Evolutionary conservation across 139 green algal genomes (phyloP).

Genomic region (Pleodorina starrii): DNA sequence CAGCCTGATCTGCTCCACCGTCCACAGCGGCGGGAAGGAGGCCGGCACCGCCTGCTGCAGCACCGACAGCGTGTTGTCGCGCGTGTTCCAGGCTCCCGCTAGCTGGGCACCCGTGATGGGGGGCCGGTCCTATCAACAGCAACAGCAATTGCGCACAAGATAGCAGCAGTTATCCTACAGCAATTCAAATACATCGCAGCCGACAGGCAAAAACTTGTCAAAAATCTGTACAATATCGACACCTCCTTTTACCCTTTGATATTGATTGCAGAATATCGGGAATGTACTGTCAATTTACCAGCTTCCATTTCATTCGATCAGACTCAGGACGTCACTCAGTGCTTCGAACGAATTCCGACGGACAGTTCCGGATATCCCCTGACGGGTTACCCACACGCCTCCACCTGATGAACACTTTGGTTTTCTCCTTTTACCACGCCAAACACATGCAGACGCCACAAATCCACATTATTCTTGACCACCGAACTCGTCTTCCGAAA

Average conservation of each 20-base stretch:
- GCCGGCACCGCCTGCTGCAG: no score
- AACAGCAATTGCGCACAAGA: not conserved
- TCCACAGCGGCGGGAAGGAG: no score
- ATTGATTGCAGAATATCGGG: not conserved
- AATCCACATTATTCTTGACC: not conserved
- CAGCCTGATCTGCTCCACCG: no score
- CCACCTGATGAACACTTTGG: not conserved
- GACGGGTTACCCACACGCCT: not conserved
- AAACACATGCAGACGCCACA: not conserved
- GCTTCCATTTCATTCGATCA: not conserved
- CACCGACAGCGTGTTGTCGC: no score
- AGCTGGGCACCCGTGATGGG: no score
- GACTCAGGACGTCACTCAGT: slow-evolving; percentile 9
- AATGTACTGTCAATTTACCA: not conserved
- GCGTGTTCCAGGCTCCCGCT: no score
- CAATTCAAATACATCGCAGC: not conserved
- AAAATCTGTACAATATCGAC: not conserved
- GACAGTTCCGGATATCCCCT: not conserved
- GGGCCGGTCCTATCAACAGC: not conserved
- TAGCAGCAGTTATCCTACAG: not conserved
- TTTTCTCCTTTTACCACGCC: not conserved
- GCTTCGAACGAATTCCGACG: slow-evolving; percentile 9
- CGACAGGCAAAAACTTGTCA: not conserved
- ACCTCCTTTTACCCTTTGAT: not conserved
- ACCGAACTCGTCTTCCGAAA: not conserved